Base-by-base conservation (phyloP, 148 eudicot genomes). In the Vaccinium corymbosum region DNA sequence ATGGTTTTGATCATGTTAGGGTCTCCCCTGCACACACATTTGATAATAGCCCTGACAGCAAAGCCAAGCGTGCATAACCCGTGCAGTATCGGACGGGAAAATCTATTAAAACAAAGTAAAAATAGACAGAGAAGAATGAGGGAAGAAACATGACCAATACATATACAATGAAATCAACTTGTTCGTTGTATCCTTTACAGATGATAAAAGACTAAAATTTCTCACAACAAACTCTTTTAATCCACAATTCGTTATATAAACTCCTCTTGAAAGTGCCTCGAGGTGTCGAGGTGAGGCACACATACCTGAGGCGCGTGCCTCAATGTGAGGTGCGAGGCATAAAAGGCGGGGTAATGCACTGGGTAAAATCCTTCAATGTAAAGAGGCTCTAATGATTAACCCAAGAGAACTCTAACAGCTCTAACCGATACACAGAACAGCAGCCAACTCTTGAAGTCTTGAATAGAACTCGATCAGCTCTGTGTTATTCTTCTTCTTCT, bases 61-160 rank as follows among this genome's bases (percentile, higher is more conserved):
- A 92, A 92, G 20, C 99, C 99, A 14, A 94, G 91, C 49, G 97
- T 92, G 92, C 98, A 97, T 46, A 97, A 92, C 57, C 98, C 98
- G 53, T 94, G 99, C 86, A 94, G 88, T 87, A 97, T 94, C 38
- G 99, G 99, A 50, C 92, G 95, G 77, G 92, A 83, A 83, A 93
- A 97, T 70, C 99, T 97, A 57, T 79, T 25, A 51, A 81, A 74
- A 61, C 29, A 11, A 7, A 12, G 38, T 19, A 42, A 62, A 51
- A 25, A 38, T 52, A 87, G 71, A 62, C 35, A 62, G 27, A 62
- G 38, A 52, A 87, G 25, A 83, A 20, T 59, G 62, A 78, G 42
- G 56, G 52, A 19, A 17, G 70, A 77, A 2, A 5, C 48, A 59
- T 49, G 19, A 77, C 3, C 42, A 77, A n/a, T 42, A n/a, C 48